phyloP scores from a whole-genome alignment of 2,329 filamentous ascomycete genomes.

The Cladophialophora carrionii region DNA sequence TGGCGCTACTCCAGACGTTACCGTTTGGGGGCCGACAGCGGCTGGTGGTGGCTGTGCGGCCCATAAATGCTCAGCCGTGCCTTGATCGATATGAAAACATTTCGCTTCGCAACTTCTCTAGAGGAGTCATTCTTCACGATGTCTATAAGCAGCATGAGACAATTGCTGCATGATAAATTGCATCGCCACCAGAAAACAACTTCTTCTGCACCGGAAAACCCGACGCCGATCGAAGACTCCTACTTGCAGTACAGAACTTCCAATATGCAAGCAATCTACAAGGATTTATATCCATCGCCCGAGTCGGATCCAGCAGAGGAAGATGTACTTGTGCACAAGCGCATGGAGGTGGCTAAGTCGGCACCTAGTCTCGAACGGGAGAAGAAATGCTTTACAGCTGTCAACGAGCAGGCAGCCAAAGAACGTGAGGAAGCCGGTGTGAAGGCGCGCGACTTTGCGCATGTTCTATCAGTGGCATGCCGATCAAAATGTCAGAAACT shows the following conservation, averaged over 20 bases:
- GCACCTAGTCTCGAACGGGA: not conserved
- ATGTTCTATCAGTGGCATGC: not conserved
- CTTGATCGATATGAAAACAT: not conserved
- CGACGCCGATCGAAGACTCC: not conserved
- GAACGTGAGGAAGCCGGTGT: conserved; percentile 7
- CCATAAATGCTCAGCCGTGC: not conserved
- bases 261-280: conserved; percentile 6
- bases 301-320: not conserved
- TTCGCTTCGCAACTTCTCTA: not conserved
- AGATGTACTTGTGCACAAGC: conserved; percentile 6
- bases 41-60: not conserved
- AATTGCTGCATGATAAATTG: not conserved
- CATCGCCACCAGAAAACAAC: not conserved
- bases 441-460: conserved; percentile 11
- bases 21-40: not conserved
- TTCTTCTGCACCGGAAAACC: not conserved
- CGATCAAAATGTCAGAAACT: too few species aligned
- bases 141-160: not conserved
- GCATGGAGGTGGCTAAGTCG: conserved; percentile 7
- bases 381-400: conserved; percentile 1
- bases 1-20: not conserved
- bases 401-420: conserved; percentile 6
- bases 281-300: conserved; percentile 3
- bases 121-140: not conserved
- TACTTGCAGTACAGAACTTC: conserved; percentile 12